Evolutionary conservation across 352 stramenopile genomes (phyloP).

Genomic region (Peronospora farinosa): DNA sequence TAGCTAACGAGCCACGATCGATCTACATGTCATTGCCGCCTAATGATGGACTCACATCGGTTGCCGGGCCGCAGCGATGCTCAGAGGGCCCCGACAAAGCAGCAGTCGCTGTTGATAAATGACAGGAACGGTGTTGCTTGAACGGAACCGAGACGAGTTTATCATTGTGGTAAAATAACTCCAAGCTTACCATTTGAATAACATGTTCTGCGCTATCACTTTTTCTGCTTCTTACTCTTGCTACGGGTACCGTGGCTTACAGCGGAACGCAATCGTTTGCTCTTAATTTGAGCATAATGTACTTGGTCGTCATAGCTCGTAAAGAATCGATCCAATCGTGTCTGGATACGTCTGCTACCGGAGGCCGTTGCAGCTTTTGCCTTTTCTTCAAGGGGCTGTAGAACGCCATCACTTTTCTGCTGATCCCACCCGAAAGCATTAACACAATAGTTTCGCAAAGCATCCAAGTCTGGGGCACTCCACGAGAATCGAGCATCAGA

Average conservation of each 20-base stretch:
- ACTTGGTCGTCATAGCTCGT: slow-evolving; percentile 94
- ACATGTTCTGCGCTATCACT: slow-evolving; percentile 9
- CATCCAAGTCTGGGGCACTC: slow-evolving; percentile 84
- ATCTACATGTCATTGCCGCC: slow-evolving; percentile 82
- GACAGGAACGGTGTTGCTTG: too few species aligned
- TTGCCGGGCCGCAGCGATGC: slow-evolving; percentile 62
- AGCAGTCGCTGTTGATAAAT: too few species aligned
- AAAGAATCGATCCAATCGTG: slow-evolving; percentile 93
- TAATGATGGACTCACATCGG: slow-evolving; percentile 86
- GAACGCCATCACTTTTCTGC: slow-evolving; percentile 81
- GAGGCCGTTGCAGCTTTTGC: slow-evolving; percentile 26
- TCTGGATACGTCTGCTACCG: slow-evolving; percentile 60
- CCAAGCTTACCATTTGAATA: slow-evolving; percentile 12
- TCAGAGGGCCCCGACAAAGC: slow-evolving; percentile 66
- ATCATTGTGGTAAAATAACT: slow-evolving; percentile 7
- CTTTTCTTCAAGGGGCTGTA: slow-evolving; percentile 87
- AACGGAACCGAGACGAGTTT: slow-evolving; percentile 9
- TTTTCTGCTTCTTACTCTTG: slow-evolving; percentile 22
- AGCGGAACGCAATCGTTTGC: slow-evolving; percentile 82
- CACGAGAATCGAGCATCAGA: slow-evolving; percentile 89
- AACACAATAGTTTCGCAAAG: slow-evolving; percentile 82
- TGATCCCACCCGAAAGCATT: slow-evolving; percentile 91
- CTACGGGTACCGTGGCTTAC: slow-evolving; percentile 39
- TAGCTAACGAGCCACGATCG: slow-evolving; percentile 74
- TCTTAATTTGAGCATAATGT: slow-evolving; percentile 90